These are phyloP conservation scores for Beta vulgaris DNA, from an alignment of 148 eudicot genomes.

Conservation along the genomic window DNA sequence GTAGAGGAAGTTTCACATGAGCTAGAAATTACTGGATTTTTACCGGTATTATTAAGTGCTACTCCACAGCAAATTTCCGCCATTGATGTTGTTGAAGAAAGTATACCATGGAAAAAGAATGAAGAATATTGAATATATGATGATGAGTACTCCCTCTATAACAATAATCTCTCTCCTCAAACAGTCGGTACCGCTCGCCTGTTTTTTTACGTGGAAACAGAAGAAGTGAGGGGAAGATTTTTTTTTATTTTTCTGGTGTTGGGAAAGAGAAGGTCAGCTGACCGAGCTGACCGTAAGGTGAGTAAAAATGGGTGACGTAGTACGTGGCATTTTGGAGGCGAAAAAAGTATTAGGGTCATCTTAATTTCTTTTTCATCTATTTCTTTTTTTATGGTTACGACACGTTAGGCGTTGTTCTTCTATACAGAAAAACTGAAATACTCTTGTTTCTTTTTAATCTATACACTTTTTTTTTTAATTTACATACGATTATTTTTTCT, in stretches of 20 bases:
- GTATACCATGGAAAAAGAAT: no score
- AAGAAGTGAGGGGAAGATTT: not conserved
- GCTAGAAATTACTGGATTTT: slow-evolving; percentile 10
- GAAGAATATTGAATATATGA: not conserved
- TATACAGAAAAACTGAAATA: no score
- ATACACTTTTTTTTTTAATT: no score
- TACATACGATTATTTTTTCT: no score
- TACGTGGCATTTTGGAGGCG: no score
- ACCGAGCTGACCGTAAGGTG: slow-evolving; percentile 16
- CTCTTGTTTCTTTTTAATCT: no score
- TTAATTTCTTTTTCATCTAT: no score
- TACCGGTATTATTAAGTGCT: slow-evolving; percentile 29
- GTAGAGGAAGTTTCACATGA: slow-evolving; percentile 31
- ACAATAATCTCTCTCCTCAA: slow-evolving; percentile 4
- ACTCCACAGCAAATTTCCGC: slow-evolving; percentile 59
- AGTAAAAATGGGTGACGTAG: no score
- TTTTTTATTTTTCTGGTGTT: not conserved
- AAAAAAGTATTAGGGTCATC: no score
- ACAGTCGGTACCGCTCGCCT: slow-evolving; percentile 15
- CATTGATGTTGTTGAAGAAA: slow-evolving; percentile 39
- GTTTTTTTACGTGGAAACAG: slow-evolving; percentile 5
- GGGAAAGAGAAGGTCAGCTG: not conserved
- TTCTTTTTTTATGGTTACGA: no score
- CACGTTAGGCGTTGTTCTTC: no score
- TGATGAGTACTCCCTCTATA: not conserved